phyloP scores from a whole-genome alignment of 2,329 filamentous ascomycete species.

The Periconia digitata region DNA sequence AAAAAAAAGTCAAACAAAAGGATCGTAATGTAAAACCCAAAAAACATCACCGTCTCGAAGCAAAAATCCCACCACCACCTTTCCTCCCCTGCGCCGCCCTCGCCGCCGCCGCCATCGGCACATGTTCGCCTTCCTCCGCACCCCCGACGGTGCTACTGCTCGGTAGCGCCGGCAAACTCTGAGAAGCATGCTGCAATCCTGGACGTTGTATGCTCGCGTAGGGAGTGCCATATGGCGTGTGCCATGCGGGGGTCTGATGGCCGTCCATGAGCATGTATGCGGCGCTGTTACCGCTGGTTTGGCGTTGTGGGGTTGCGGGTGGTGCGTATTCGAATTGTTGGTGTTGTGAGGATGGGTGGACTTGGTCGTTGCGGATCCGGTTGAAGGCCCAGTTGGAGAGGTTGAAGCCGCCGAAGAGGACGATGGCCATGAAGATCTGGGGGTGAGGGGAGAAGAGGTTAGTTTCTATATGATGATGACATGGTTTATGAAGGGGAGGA shows the following conservation, averaged over 20 bases:
- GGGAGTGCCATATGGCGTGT: slow-evolving; percentile 28
- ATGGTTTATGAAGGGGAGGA: neutral
- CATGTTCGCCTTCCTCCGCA: neutral
- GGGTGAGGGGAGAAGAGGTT: slow-evolving; percentile 15
- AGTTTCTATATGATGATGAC: slow-evolving; percentile 8
- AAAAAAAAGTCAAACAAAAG: neutral
- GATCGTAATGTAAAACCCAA: neutral
- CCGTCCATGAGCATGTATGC: slow-evolving; percentile 17
- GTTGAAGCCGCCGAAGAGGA: slow-evolving; percentile 56
- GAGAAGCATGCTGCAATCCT: slow-evolving; percentile 22
- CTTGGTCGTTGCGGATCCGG: slow-evolving; percentile 49
- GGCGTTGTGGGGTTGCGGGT: slow-evolving; percentile 35
- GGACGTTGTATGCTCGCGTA: slow-evolving; percentile 24
- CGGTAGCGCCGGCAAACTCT: slow-evolving; percentile 32
- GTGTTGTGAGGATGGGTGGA: slow-evolving; percentile 12
- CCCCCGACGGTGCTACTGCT: neutral
- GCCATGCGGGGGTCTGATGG: slow-evolving; percentile 21
- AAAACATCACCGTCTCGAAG: neutral
- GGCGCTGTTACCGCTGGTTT: slow-evolving; percentile 21
- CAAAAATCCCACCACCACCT: neutral
- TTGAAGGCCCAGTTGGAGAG: slow-evolving; percentile 63
- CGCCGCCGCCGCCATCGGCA: neutral
- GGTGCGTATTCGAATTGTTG: slow-evolving; percentile 24
- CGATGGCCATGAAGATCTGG: slow-evolving; percentile 51
- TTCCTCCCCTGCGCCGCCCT: neutral